These are phyloP conservation scores for Phoenix dactylifera DNA, from an alignment of 176 grass and related monocot genomes.

Conservation along the genomic window DNA sequence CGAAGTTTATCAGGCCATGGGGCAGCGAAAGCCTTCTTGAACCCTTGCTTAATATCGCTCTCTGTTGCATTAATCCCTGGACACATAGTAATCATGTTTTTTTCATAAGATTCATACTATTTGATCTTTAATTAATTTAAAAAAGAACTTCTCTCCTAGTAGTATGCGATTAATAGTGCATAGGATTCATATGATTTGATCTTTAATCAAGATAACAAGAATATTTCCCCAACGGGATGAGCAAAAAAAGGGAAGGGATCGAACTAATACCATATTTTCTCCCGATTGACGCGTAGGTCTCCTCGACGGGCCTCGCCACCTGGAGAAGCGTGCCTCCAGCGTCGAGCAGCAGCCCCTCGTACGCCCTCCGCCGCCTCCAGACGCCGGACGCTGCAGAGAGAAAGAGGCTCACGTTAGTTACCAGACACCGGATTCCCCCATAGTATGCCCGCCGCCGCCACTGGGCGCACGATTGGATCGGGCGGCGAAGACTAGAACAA, in stretches of 20 bases:
- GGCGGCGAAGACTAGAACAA: too few relatives aligned
- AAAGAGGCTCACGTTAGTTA: not conserved
- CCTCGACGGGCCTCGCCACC: conserved; percentile 48
- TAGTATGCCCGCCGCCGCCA: too few relatives aligned
- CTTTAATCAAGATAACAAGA: not conserved
- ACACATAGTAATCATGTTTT: not conserved
- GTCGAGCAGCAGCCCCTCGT: conserved; percentile 61
- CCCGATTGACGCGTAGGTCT: conserved; percentile 62
- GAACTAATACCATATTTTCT: conserved; percentile 45
- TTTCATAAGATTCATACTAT: too few relatives aligned
- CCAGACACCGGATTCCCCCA: not conserved
- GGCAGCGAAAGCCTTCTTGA: conserved; percentile 62
- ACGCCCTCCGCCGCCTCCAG: conserved; percentile 21
- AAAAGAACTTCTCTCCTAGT: too few relatives aligned
- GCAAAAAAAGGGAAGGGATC: not conserved
- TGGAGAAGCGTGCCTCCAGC: conserved; percentile 79
- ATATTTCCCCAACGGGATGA: not conserved
- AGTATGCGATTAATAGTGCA: too few relatives aligned
- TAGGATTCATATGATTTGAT: not conserved
- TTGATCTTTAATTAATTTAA: too few relatives aligned
- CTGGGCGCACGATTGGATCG: too few relatives aligned
- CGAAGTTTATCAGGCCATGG: conserved; percentile 85
- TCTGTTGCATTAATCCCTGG: conserved; percentile 39
- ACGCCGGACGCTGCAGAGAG: conserved; percentile 10
- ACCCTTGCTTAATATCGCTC: conserved; percentile 62